phyloP scores from a whole-genome alignment of 768 basidiomycete genomes.

The Tephrocybe sp. region DNA sequence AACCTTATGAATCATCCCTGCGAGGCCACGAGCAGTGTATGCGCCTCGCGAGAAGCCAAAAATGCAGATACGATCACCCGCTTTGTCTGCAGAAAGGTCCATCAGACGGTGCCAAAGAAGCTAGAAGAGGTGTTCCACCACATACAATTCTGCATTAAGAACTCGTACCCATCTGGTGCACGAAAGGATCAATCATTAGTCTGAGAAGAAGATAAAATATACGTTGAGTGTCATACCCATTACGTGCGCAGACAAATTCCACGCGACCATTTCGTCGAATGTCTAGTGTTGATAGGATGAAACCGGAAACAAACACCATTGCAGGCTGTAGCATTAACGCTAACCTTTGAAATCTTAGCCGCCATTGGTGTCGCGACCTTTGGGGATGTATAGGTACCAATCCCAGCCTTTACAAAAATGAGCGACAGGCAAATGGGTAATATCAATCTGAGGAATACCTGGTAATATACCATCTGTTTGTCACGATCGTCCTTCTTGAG shows the following conservation, averaged over 20 bases:
- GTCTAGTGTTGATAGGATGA: slow-evolving; percentile 21
- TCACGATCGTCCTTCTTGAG: slow-evolving; percentile 50
- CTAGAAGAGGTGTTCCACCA: neutral
- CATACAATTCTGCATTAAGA: slow-evolving; percentile 60
- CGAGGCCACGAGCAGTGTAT: slow-evolving; percentile 52
- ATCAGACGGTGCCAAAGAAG: neutral
- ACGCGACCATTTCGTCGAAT: slow-evolving; percentile 45
- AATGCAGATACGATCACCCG: slow-evolving; percentile 56
- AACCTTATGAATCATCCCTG: slow-evolving; percentile 62
- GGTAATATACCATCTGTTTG: slow-evolving; percentile 58
- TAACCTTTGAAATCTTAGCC: slow-evolving; percentile 42
- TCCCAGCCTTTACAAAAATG: slow-evolving; percentile 39
- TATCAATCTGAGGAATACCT: too few relatives aligned
- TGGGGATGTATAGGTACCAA: slow-evolving; percentile 51
- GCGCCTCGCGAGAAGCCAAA: slow-evolving; percentile 70
- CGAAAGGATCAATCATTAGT: neutral
- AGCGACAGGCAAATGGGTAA: too few relatives aligned
- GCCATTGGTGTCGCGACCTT: slow-evolving; percentile 43
- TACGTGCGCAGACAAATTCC: slow-evolving; percentile 53
- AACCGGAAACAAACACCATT: too few relatives aligned
- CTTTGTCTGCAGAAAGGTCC: slow-evolving; percentile 5
- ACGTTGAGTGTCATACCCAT: slow-evolving; percentile 32
- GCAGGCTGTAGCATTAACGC: neutral
- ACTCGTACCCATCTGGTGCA: slow-evolving; percentile 50
- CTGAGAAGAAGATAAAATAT: neutral